Percentiles rank a stretch among this genome's conserved stretches.
Evolutionary conservation across 2,329 filamentous ascomycete species (phyloP).

Genomic region (Mycogone perniciosa): DNA sequence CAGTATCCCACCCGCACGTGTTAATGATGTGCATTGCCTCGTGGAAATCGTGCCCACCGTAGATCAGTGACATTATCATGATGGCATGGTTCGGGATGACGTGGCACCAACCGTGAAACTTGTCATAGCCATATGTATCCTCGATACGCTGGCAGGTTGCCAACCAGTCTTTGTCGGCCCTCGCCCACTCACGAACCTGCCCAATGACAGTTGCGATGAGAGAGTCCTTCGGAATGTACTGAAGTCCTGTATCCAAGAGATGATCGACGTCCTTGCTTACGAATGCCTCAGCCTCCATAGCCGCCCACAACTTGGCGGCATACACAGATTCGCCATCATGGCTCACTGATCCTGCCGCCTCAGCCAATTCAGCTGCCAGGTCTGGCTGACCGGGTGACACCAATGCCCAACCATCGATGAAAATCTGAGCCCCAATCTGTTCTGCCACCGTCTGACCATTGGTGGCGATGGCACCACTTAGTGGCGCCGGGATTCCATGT

Average conservation of each 20-base stretch:
- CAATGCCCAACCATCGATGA: slow-evolving; percentile 33
- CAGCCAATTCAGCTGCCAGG: slow-evolving; percentile 26
- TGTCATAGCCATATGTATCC: slow-evolving; percentile 24
- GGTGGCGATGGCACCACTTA: slow-evolving; percentile 21
- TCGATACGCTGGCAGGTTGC: slow-evolving; percentile 30
- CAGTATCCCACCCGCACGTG: slow-evolving; percentile 33
- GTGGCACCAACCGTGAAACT: slow-evolving; percentile 26
- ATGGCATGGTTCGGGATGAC: slow-evolving; percentile 30
- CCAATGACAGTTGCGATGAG: slow-evolving; percentile 22
- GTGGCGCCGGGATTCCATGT: slow-evolving; percentile 27
- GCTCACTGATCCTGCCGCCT: slow-evolving; percentile 28
- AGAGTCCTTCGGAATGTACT: slow-evolving; percentile 23
- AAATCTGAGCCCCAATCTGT: slow-evolving; percentile 35
- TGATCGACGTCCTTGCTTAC: slow-evolving; percentile 25
- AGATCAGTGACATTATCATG: slow-evolving; percentile 28
- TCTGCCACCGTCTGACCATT: slow-evolving; percentile 20
- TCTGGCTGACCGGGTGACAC: slow-evolving; percentile 25
- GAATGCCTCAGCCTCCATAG: slow-evolving; percentile 34
- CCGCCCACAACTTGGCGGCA: slow-evolving; percentile 33
- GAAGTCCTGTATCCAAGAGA: slow-evolving; percentile 26
- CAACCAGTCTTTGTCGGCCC: slow-evolving; percentile 25
- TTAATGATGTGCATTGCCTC: slow-evolving; percentile 31
- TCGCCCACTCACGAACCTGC: slow-evolving; percentile 22
- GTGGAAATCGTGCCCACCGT: slow-evolving; percentile 24
- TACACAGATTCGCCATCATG: slow-evolving; percentile 33